Conservation (phyloP, 495 filamentous ascomycete species). For the Daldinia decipiens region DNA sequence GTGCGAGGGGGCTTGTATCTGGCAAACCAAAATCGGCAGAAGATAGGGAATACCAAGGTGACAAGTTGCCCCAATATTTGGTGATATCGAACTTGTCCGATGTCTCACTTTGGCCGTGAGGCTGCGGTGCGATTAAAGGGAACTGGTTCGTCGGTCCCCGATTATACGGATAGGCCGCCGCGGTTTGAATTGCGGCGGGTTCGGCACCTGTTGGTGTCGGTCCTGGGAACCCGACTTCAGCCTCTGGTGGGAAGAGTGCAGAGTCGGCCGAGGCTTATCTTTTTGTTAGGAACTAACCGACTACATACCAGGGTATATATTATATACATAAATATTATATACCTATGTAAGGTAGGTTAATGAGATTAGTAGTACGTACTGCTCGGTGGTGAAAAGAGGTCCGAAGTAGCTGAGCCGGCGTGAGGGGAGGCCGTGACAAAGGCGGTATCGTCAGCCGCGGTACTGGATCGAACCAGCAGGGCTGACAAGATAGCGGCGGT, state of each 20-base stretch:
- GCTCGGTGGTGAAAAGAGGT: slow-evolving; percentile 39
- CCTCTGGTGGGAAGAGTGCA: slow-evolving; percentile 43
- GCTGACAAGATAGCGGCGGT: slow-evolving; percentile 27
- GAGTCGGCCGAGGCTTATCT: slow-evolving; percentile 39
- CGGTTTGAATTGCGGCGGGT: slow-evolving; percentile 41
- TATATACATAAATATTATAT: no score
- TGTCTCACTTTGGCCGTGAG: slow-evolving; percentile 29
- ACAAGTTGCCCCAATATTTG: slow-evolving; percentile 48
- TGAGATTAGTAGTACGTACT: slow-evolving; percentile 31
- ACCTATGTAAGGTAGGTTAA: not conserved
- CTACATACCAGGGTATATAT: no score
- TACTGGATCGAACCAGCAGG: slow-evolving; percentile 27
- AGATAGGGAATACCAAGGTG: slow-evolving; percentile 47
- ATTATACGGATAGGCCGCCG: slow-evolving; percentile 43
- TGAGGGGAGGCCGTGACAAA: slow-evolving; percentile 34
- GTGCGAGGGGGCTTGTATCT: slow-evolving; percentile 46
- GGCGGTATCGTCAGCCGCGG: slow-evolving; percentile 30
- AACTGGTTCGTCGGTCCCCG: slow-evolving; percentile 44
- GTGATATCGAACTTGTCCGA: slow-evolving; percentile 45
- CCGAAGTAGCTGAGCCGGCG: slow-evolving; percentile 38
- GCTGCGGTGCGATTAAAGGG: slow-evolving; percentile 42
- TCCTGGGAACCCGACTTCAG: slow-evolving; percentile 41
- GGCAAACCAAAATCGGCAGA: slow-evolving; percentile 47
- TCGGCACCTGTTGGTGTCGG: slow-evolving; percentile 42
- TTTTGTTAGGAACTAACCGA: slow-evolving; percentile 17